A percentile compares a stretch with the other conserved stretches of the same genome.
Evolutionary conservation across 2,329 filamentous ascomycete genomes (phyloP).

Genomic region (Stagonosporopsis rhizophila): DNA sequence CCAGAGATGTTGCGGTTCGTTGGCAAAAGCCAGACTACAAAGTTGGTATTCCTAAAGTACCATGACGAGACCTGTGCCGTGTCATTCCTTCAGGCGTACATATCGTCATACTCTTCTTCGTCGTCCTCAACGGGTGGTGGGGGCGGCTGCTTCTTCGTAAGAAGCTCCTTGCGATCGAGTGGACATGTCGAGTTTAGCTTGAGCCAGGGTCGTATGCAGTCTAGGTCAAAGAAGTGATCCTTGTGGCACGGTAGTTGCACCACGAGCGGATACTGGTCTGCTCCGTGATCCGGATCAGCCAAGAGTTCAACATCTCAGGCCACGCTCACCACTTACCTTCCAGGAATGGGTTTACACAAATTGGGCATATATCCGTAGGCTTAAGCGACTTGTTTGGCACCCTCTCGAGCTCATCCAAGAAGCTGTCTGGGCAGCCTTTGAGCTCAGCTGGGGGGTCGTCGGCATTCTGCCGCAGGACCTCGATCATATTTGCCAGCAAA

Average conservation of each 20-base stretch:
- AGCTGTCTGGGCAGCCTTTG: conserved; percentile 67
- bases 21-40: neutral
- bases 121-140: conserved; percentile 58
- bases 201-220: conserved; percentile 70
- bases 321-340: conserved; percentile 54
- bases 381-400: conserved; percentile 64
- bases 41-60: neutral
- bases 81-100: conserved; percentile 53
- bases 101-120: conserved; percentile 60
- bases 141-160: conserved; percentile 58
- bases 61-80: neutral
- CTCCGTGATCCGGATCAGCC: conserved; percentile 27
- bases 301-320: conserved; percentile 1
- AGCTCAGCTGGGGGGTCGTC: conserved; percentile 67
- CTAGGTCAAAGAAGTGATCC: conserved; percentile 68
- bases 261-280: conserved; percentile 67
- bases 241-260: conserved; percentile 68
- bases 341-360: conserved; percentile 67
- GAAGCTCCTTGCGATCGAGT: conserved; percentile 65
- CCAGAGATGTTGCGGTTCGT: neutral
- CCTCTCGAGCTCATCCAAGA: conserved; percentile 66
- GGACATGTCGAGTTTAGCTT: conserved; percentile 70
- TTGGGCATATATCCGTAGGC: conserved; percentile 62
- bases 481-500: conserved; percentile 63
- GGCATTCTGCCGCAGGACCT: conserved; percentile 61